Percentiles rank a stretch among this genome's conserved stretches.
These are phyloP conservation scores for Pseudogymnoascus sp. DNA, from an alignment of 2,329 filamentous ascomycete species.

Conservation along the genomic window DNA sequence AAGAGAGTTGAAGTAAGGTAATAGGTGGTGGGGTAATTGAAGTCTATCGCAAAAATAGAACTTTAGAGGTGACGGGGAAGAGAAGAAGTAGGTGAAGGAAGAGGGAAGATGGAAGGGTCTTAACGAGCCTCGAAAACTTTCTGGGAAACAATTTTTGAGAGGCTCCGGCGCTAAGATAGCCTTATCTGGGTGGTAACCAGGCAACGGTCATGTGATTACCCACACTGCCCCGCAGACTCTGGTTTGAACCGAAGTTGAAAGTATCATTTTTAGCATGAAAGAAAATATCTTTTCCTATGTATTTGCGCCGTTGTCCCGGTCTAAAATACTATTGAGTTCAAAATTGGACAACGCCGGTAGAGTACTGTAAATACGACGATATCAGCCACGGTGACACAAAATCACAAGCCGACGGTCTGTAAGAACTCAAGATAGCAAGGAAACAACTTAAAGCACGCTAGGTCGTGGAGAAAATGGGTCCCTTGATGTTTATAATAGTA, in stretches of 20 bases:
- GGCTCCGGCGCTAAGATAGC: conserved; percentile 5
- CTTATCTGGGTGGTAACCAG: conserved; percentile 3
- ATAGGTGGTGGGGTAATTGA: background rate
- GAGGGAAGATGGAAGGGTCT: conserved; percentile 4
- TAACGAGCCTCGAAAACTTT: conserved; percentile 9
- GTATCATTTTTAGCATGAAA: background rate
- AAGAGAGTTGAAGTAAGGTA: background rate
- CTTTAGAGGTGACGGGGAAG: conserved; percentile 1
- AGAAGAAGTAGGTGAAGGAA: background rate
- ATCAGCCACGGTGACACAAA: background rate
- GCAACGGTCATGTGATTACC: conserved; percentile 8
- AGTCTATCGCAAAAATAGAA: conserved; percentile 4
- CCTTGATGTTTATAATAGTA: background rate
- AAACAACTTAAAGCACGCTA: background rate
- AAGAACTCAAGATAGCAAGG: background rate
- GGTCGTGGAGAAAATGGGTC: background rate
- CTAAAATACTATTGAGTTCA: background rate
- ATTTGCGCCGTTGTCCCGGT: background rate
- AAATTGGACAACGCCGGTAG: background rate
- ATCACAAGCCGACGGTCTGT: background rate
- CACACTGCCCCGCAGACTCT: background rate
- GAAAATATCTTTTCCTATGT: background rate
- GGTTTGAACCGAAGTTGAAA: background rate
- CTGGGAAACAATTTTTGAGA: conserved; percentile 9
- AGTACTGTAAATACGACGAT: background rate